Percentiles rank a stretch among this genome's conserved stretches.
phyloP scores from a whole-genome alignment of 2,329 filamentous ascomycete genomes.

The Trichophyton benhamiae region DNA sequence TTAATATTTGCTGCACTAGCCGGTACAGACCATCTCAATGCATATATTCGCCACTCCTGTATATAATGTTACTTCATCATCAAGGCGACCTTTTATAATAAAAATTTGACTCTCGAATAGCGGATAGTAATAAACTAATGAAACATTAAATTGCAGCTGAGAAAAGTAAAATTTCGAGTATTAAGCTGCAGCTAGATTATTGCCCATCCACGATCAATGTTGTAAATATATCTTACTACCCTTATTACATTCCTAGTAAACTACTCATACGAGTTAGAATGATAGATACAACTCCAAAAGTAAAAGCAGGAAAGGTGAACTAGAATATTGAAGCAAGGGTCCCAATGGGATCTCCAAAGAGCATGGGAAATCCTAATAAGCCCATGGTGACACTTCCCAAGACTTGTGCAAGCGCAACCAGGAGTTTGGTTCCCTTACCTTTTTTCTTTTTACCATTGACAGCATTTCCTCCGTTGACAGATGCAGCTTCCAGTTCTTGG shows the following conservation, averaged over 20 bases:
- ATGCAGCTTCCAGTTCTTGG: neutral
- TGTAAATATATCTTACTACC: neutral
- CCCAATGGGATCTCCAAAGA: constrained; percentile 4
- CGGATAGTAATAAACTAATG: no score
- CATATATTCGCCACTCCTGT: neutral
- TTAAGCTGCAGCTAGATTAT: no score
- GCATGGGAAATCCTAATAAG: constrained; percentile 6
- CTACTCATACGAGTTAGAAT: neutral
- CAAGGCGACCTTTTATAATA: no score
- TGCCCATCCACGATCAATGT: neutral
- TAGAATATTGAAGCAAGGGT: constrained; percentile 1
- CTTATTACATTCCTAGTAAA: neutral
- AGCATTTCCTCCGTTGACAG: neutral
- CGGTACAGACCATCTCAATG: neutral
- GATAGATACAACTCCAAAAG: neutral
- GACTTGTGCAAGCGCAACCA: constrained; percentile 1
- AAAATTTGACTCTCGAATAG: no score
- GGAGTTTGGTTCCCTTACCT: constrained; percentile 5
- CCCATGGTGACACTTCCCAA: constrained; percentile 6
- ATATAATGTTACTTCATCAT: neutral
- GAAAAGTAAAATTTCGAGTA: no score
- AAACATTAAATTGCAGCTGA: no score
- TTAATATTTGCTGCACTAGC: neutral
- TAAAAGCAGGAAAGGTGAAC: neutral
- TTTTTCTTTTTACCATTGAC: constrained; percentile 1